A percentile compares a stretch with the other conserved stretches of the same genome.
Evolutionary conservation across 208 protist species (phyloP).

Genomic region (Herpetomonas samuelpessoai): DNA sequence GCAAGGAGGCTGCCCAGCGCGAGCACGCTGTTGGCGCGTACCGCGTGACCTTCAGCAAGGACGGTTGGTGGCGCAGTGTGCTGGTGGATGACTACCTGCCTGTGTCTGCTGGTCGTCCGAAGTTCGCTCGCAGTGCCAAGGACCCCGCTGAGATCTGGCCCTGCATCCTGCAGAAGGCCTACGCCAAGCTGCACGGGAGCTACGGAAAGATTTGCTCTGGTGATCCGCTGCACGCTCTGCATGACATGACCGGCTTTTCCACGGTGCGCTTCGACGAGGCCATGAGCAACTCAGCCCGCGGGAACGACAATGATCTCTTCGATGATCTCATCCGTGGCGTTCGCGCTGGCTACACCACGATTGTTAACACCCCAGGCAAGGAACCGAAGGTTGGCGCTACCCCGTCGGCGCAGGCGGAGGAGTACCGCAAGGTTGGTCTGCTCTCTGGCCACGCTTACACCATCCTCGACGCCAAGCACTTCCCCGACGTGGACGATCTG

Average conservation of each 20-base stretch:
- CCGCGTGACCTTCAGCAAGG: slow-evolving; percentile 33
- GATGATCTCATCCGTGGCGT: too few species aligned
- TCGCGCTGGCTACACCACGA: too few species aligned
- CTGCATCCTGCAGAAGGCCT: slow-evolving; percentile 81
- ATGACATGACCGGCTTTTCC: slow-evolving; percentile 57
- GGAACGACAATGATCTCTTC: too few species aligned
- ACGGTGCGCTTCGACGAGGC: slow-evolving; percentile 44
- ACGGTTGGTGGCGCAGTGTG: slow-evolving; percentile 50
- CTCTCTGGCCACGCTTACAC: slow-evolving; percentile 72
- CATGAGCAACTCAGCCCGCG: too few species aligned
- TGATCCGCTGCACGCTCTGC: slow-evolving; percentile 49
- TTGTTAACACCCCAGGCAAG: too few species aligned
- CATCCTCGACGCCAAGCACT: slow-evolving; percentile 43
- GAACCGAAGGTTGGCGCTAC: too few species aligned
- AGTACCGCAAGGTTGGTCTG: slow-evolving; percentile 27
- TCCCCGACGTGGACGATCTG: slow-evolving; percentile 39
- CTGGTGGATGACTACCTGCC: slow-evolving; percentile 62
- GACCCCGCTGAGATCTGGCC: slow-evolving; percentile 73
- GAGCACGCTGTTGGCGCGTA: slow-evolving; percentile 32
- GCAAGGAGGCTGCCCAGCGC: slow-evolving; percentile 1
- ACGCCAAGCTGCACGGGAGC: slow-evolving; percentile 77
- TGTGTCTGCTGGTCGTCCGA: slow-evolving; percentile 21
- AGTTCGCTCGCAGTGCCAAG: slow-evolving; percentile 27
- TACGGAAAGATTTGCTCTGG: slow-evolving; percentile 67
- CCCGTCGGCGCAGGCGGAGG: slow-evolving; percentile 9